Conservation (phyloP, 1,284 basidiomycete genomes). For the Marasmius tenuissimus region DNA sequence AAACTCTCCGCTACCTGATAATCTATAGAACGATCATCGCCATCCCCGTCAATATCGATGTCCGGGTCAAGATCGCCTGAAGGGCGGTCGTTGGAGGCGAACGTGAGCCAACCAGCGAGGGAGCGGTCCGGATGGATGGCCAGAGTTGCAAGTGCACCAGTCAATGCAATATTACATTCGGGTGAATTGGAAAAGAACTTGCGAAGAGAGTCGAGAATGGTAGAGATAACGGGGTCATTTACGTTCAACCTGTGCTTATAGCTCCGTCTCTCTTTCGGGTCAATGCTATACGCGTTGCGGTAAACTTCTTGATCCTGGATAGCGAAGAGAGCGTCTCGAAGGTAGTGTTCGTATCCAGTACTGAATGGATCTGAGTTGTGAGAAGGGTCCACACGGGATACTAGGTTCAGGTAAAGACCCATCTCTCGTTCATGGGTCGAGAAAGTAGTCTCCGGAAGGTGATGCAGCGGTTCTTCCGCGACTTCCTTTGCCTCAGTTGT, state of each 20-base stretch:
- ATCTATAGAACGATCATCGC: constrained; percentile 79
- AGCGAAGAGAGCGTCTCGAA: constrained; percentile 73
- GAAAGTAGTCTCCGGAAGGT: constrained; percentile 68
- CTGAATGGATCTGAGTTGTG: constrained; percentile 76
- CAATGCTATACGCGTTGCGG: constrained; percentile 35
- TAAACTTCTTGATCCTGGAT: constrained; percentile 68
- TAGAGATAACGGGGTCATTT: constrained; percentile 75
- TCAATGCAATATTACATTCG: constrained; percentile 87
- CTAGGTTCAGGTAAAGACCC: constrained; percentile 77
- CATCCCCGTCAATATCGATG: constrained; percentile 43
- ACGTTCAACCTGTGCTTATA: constrained; percentile 75
- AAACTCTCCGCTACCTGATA: constrained; percentile 67
- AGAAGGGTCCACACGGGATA: constrained; percentile 78
- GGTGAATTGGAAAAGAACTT: constrained; percentile 85
- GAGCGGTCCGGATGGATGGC: constrained; percentile 85
- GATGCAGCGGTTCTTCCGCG: constrained; percentile 38
- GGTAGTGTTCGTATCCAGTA: constrained; percentile 84
- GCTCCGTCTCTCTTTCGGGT: constrained; percentile 40
- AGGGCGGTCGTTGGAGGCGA: constrained; percentile 43
- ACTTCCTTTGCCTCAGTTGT: constrained; percentile 30
- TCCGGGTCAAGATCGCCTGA: constrained; percentile 22
- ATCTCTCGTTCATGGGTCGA: constrained; percentile 82
- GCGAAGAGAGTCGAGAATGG: constrained; percentile 69
- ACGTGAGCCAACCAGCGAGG: constrained; percentile 86
- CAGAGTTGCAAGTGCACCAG: constrained; percentile 77